A percentile compares a stretch with the other conserved stretches of the same genome.
Evolutionary conservation across 2,329 filamentous ascomycete species (phyloP).

Genomic region (Diaporthe eres): DNA sequence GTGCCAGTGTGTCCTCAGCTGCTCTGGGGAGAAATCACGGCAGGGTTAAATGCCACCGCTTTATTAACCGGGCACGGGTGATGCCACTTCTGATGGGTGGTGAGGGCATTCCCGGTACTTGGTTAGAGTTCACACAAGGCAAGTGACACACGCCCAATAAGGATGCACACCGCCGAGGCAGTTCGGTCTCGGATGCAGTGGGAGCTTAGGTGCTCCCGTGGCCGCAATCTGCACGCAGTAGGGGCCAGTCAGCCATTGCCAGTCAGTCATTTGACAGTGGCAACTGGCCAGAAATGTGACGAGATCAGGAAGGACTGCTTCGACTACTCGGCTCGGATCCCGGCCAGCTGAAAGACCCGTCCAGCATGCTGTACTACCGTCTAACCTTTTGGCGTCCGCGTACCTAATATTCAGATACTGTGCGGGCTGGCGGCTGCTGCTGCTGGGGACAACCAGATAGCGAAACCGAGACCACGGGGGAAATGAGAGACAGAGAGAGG

Average conservation of each 20-base stretch:
- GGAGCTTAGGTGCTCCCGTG: conserved; percentile 6
- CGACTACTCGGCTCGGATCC: conserved; percentile 6
- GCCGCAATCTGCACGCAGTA: not conserved
- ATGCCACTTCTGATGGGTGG: conserved; percentile 1
- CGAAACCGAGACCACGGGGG: not conserved
- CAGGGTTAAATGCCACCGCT: conserved; percentile 11
- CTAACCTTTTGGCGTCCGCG: not conserved
- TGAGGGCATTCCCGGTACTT: conserved; percentile 19
- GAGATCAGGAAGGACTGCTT: not conserved
- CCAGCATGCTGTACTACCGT: conserved; percentile 8
- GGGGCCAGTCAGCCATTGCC: not conserved
- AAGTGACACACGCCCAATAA: not conserved
- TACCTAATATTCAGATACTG: conserved; percentile 8
- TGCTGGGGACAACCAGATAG: not conserved
- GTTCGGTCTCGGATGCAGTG: conserved; percentile 6
- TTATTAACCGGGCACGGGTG: conserved; percentile 19
- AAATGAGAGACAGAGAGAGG: not conserved
- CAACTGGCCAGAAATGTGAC: conserved; percentile 14
- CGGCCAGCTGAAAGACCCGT: conserved; percentile 12
- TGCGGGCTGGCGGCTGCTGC: not conserved
- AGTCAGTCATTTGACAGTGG: conserved; percentile 4
- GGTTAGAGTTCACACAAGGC: conserved; percentile 16
- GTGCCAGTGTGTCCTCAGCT: not conserved
- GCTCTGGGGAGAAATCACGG: not conserved
- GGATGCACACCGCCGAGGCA: not conserved